Evolutionary conservation across 176 grass and related monocot genomes (phyloP).

Genomic region (Oryza coarctata): DNA sequence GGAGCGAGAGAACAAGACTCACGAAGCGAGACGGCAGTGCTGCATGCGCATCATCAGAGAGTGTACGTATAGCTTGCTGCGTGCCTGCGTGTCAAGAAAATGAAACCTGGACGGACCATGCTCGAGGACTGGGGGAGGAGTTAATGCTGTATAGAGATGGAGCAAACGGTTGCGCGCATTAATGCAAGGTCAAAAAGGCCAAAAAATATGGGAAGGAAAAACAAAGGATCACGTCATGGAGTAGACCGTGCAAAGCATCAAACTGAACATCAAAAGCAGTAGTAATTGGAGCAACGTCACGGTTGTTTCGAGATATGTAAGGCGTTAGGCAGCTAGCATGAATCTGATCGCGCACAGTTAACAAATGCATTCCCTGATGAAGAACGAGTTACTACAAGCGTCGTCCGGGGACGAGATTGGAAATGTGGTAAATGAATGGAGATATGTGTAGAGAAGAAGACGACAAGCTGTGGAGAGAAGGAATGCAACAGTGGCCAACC

Average conservation of each 20-base stretch:
- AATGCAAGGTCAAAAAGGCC: conserved; percentile 17
- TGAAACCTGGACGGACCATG: not conserved
- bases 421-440: not conserved
- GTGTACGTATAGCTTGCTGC: not conserved
- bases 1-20: not conserved
- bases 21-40: not conserved
- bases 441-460: not conserved
- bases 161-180: conserved; percentile 23
- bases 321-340: not conserved
- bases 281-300: not conserved
- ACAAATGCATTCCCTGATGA: not conserved
- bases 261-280: not conserved
- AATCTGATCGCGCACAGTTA: not conserved
- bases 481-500: conserved; percentile 39
- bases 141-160: conserved; percentile 17
- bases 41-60: not conserved
- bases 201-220: not conserved
- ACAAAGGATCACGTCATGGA: conserved; percentile 22
- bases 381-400: not conserved
- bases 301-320: conserved; percentile 1
- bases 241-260: conserved; percentile 15
- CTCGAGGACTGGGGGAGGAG: conserved; percentile 25
- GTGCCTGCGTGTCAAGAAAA: conserved; percentile 20
- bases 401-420: not conserved
- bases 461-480: not conserved